Evolutionary conservation across 495 filamentous ascomycete species (phyloP), one percentile per base, ranked within the genome.

Genomic region (Terfezia claveryi): DNA sequence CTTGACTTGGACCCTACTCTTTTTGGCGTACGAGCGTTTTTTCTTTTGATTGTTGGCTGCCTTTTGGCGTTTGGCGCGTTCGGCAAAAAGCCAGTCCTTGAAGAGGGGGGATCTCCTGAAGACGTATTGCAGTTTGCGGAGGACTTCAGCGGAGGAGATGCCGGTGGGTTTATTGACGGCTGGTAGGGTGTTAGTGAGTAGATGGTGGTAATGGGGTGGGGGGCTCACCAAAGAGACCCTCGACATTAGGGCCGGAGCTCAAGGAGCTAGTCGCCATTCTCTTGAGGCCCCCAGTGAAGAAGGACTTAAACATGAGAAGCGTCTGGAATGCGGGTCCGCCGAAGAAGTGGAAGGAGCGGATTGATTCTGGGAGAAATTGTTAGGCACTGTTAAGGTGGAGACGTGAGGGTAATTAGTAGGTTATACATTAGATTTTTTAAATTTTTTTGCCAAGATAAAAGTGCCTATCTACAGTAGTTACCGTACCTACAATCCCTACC

Each of bases 131-230:
- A 91, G 76, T 59, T 83, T 78, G 60, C 89, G 85, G 59, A 98
- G 76, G 2, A 85, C 85, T 67, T 91, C 81, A 56, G 87, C 87
- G 32, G 89, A 95, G 68, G 78, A 82, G 60, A 87, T 74, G 61
- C 79, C 78, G 60, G 80, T 69, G 50, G 91, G 91, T 70, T 98
- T 98, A 72, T 98, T 86, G 66, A 95, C 79, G 65, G 85, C 91
- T 93, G 37, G 52, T 6, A 56, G 54, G 8, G 32, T 20, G 23
- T 23, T 53, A 46, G 36, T 53, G 37, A 17, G 55, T 17, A 20
- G 50, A 51, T 17, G 11, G n/a, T 23, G 50, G n/a, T 20, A 11
- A 27, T 23, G 2, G 50, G n/a, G 5, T 7, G n/a, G 50, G 11
- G 12, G 23, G 11, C 50, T n/a, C 4, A 51, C 50, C 50, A 5